Evolutionary conservation across 345 rosid species (phyloP).

Genomic region (Eucalyptus sp.): DNA sequence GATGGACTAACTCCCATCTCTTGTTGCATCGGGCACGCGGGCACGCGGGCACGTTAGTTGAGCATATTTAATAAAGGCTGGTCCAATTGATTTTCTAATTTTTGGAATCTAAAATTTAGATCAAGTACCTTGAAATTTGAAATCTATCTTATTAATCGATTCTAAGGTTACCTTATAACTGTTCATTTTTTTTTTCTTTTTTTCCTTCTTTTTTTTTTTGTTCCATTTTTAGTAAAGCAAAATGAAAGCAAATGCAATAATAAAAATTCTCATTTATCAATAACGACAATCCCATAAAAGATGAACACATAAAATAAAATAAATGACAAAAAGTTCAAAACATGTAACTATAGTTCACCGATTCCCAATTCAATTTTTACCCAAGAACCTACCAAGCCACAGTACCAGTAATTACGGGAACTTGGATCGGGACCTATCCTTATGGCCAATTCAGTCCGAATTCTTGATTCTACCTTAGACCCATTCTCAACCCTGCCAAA

Average conservation of each 20-base stretch:
- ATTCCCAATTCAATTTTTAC: accelerated
- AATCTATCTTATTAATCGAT: not conserved
- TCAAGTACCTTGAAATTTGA: not conserved
- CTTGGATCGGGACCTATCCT: accelerated
- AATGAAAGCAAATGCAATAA: not conserved
- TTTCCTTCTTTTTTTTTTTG: accelerated
- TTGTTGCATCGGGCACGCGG: not conserved
- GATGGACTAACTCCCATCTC: not conserved
- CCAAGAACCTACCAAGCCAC: accelerated
- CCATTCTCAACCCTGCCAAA: accelerated
- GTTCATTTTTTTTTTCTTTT: accelerated
- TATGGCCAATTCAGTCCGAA: not conserved
- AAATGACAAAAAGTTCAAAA: not conserved
- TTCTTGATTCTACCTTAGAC: not conserved
- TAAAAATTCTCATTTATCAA: not conserved
- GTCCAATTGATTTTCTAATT: accelerated
- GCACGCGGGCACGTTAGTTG: not conserved
- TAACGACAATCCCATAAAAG: not conserved
- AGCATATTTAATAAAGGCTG: not conserved
- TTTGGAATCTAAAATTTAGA: accelerated
- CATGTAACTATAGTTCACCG: accelerated
- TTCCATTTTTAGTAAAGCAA: not conserved
- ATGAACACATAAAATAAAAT: not conserved
- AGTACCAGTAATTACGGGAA: accelerated
- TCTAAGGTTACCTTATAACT: accelerated